These are phyloP conservation scores for Botrytis fabae DNA, from an alignment of 2,329 filamentous ascomycete species.

Conservation along the genomic window DNA sequence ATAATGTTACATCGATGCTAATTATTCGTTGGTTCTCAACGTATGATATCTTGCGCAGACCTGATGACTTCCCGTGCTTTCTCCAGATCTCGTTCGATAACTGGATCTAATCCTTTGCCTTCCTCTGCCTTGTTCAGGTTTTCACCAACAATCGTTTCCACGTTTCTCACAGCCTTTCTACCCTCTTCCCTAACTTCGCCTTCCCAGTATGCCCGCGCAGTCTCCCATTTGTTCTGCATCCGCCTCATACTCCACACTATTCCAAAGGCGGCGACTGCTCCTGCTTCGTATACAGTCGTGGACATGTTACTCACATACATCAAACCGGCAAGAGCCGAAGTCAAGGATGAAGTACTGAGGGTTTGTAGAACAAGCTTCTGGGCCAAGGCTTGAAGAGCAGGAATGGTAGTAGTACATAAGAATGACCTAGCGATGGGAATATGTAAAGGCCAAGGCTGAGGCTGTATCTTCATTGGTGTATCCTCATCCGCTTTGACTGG, in stretches of 20 bases:
- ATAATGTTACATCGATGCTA: constrained; percentile 22
- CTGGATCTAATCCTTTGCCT: constrained; percentile 12
- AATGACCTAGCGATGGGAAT: constrained; percentile 71
- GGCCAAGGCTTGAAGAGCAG: constrained; percentile 69
- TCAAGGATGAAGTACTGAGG: constrained; percentile 64
- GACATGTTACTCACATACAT: constrained; percentile 58
- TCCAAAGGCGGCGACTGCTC: constrained; percentile 61
- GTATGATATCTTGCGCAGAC: constrained; percentile 20
- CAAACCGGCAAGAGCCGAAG: constrained; percentile 54
- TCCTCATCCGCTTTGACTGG: constrained; percentile 31
- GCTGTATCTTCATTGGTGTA: constrained; percentile 24
- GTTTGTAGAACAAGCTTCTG: constrained; percentile 76
- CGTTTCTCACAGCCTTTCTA: constrained; percentile 59
- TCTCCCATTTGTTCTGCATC: constrained; percentile 64
- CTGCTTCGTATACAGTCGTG: constrained; percentile 59
- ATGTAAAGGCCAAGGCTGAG: constrained; percentile 65
- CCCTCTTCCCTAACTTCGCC: constrained; percentile 67
- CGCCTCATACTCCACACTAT: constrained; percentile 58
- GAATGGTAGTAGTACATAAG: constrained; percentile 65
- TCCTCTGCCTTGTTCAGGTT: constrained; percentile 21
- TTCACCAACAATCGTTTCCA: constrained; percentile 53
- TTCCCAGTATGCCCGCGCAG: constrained; percentile 61
- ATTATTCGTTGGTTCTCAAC: constrained; percentile 14
- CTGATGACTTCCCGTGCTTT: constrained; percentile 17
- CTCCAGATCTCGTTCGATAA: constrained; percentile 14